Percentiles rank a stretch among this genome's conserved stretches.
phyloP scores from a whole-genome alignment of 192 early-diverging fungal genomes.

The Oehlia diaphana region DNA sequence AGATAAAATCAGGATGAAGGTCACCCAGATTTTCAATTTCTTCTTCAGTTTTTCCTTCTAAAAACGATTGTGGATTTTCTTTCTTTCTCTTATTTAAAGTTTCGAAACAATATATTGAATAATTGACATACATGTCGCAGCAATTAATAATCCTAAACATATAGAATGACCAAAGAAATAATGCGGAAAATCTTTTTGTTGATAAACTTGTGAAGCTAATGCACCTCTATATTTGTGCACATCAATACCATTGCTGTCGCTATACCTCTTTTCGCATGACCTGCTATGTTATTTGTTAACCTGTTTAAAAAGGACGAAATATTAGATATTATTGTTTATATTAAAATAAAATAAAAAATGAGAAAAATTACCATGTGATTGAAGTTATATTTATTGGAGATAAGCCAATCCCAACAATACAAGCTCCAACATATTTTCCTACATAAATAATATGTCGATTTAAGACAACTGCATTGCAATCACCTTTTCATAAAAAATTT shows the following conservation, averaged over 20 bases:
- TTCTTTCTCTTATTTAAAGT: neutral
- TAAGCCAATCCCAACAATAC: neutral
- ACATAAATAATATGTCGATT: neutral
- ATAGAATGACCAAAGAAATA: neutral
- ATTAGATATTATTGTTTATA: conserved; percentile 8
- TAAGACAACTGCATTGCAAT: no score
- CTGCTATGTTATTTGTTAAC: conserved; percentile 67
- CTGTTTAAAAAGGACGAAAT: conserved; percentile 35
- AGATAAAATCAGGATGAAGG: neutral
- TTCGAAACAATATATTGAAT: neutral
- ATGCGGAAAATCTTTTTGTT: neutral
- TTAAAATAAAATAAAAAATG: conserved; percentile 42
- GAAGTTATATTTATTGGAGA: conserved; percentile 13
- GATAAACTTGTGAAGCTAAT: conserved; percentile 72
- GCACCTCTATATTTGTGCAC: conserved; percentile 72
- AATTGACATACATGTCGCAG: neutral
- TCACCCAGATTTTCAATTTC: neutral
- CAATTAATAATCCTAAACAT: neutral
- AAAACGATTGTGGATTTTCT: neutral
- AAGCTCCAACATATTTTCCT: conserved; percentile 13
- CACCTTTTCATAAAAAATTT: no score
- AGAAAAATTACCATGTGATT: conserved; percentile 48
- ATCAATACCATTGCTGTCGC: conserved; percentile 65
- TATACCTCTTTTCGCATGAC: conserved; percentile 72
- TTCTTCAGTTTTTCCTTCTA: neutral